These are phyloP conservation scores for Trifolium subterraneum DNA, from an alignment of 306 rosid genomes.

Conservation along the genomic window DNA sequence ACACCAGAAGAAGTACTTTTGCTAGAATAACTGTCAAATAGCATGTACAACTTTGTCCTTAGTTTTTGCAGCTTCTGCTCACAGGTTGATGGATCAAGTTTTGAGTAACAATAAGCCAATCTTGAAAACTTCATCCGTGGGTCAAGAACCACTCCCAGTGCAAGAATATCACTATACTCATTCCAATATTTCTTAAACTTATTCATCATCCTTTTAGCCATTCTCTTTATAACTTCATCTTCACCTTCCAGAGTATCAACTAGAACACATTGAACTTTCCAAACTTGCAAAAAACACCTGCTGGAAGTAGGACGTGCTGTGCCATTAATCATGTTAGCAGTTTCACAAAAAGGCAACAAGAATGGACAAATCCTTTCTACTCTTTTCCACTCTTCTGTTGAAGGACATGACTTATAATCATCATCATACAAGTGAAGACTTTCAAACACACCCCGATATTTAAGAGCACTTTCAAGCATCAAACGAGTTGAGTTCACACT, in stretches of 20 bases:
- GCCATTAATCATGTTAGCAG: neutral
- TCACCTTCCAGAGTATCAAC: neutral
- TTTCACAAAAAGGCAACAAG: neutral
- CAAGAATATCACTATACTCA: neutral
- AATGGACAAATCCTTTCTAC: neutral
- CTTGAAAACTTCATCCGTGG: neutral
- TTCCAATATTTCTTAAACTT: neutral
- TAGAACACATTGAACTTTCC: neutral
- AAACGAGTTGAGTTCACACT: neutral
- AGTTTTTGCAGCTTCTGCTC: neutral
- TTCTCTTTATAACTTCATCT: neutral
- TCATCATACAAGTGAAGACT: neutral
- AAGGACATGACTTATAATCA: neutral
- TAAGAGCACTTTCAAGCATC: slow-evolving; percentile 6
- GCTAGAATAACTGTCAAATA: neutral
- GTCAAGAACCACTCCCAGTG: neutral
- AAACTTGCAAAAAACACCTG: neutral
- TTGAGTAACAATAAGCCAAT: neutral
- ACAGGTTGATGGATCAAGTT: neutral
- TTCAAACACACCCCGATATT: neutral
- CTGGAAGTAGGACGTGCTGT: neutral
- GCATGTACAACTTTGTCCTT: neutral
- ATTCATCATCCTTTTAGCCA: neutral
- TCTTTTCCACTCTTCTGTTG: neutral
- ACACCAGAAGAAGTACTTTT: neutral